Conservation (phyloP, 257 asterid genomes). For the Fraxinus excelsior region DNA sequence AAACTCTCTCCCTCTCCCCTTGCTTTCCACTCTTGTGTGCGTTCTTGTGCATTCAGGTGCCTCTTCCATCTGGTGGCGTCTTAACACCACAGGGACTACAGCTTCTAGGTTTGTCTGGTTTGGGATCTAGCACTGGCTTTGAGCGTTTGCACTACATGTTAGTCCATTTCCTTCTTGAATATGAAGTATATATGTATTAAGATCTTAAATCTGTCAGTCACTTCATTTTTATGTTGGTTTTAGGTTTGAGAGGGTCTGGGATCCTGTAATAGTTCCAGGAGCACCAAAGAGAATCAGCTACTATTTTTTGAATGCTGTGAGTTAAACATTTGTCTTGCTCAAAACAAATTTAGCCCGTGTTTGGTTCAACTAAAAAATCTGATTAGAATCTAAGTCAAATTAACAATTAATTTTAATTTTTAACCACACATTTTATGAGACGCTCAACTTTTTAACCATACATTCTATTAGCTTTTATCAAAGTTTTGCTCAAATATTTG, state of each 20-base stretch:
- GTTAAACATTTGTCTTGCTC: constrained; percentile 26
- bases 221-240: constrained; percentile 17
- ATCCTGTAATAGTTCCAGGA: constrained; percentile 82
- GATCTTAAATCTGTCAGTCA: not conserved
- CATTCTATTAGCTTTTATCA: no score
- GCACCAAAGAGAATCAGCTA: constrained; percentile 75
- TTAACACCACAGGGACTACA: constrained; percentile 90
- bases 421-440: no score
- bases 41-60: constrained; percentile 49
- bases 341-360: not conserved
- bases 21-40: constrained; percentile 7
- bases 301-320: constrained; percentile 80
- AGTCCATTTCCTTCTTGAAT: constrained; percentile 25
- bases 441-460: no score
- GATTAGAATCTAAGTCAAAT: no score
- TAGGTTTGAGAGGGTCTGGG: constrained; percentile 96
- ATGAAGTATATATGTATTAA: constrained; percentile 13
- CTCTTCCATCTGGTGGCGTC: constrained; percentile 89
- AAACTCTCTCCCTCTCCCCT: constrained; percentile 9
- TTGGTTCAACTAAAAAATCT: no score
- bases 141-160: constrained; percentile 93
- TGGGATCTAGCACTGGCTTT: constrained; percentile 91
- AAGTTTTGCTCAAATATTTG: no score
- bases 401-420: no score
- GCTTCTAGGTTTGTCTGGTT: constrained; percentile 76